Percentiles rank a stretch among this genome's conserved stretches.
Conservation (phyloP, 2,329 filamentous ascomycete species). For the Fusarium xyrophilum region DNA sequence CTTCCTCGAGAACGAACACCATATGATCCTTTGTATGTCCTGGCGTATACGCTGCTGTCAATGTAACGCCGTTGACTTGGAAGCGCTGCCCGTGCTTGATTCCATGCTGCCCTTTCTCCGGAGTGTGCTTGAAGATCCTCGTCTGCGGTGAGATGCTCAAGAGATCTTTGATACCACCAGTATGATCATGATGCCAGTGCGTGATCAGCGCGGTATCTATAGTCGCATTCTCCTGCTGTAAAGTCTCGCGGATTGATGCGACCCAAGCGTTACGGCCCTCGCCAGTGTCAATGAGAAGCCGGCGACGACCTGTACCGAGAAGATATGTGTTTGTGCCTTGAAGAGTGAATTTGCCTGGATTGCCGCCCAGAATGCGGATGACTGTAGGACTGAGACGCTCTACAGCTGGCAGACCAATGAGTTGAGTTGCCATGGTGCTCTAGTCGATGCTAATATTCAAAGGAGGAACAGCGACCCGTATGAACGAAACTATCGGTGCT, state of each 20-base stretch:
- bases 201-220: slow-evolving; percentile 79
- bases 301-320: slow-evolving; percentile 73
- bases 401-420: slow-evolving; percentile 73
- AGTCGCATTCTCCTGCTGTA: slow-evolving; percentile 71
- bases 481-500: not conserved
- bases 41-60: slow-evolving; percentile 67
- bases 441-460: not conserved
- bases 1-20: slow-evolving; percentile 76
- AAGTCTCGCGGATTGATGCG: slow-evolving; percentile 65
- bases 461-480: not conserved
- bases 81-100: slow-evolving; percentile 63
- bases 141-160: slow-evolving; percentile 67
- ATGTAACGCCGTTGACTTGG: slow-evolving; percentile 65
- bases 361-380: slow-evolving; percentile 86
- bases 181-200: slow-evolving; percentile 92
- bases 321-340: slow-evolving; percentile 95
- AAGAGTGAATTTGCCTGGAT: slow-evolving; percentile 81
- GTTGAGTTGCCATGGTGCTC: slow-evolving; percentile 63
- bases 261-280: slow-evolving; percentile 81
- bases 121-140: slow-evolving; percentile 71
- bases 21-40: slow-evolving; percentile 86
- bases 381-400: slow-evolving; percentile 79
- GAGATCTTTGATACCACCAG: slow-evolving; percentile 76
- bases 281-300: slow-evolving; percentile 89
- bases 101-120: slow-evolving; percentile 55